These are phyloP conservation scores for Vitis hybrid DNA, from an alignment of 177 flowering plant species.

Conservation along the genomic window DNA sequence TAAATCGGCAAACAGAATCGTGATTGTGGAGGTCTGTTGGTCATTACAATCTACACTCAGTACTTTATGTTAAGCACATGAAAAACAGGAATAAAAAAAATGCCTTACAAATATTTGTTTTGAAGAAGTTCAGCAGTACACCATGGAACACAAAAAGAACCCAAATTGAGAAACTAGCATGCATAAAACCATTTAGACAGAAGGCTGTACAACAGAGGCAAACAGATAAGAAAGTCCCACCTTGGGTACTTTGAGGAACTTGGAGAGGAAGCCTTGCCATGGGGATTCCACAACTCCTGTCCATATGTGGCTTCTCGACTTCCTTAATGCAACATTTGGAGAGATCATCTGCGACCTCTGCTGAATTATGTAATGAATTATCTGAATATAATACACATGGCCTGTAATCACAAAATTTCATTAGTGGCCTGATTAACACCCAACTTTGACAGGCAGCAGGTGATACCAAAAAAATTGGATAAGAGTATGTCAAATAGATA, in stretches of 20 bases:
- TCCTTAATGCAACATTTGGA: conserved; percentile 76
- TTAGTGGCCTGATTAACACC: not conserved
- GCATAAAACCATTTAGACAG: too few species aligned
- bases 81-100: too few species aligned
- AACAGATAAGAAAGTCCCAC: conserved; percentile 21
- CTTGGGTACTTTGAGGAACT: conserved; percentile 68
- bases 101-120: too few species aligned
- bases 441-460: not conserved
- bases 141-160: too few species aligned
- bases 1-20: too few species aligned
- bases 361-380: conserved; percentile 43
- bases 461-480: not conserved
- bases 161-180: too few species aligned
- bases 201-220: too few species aligned
- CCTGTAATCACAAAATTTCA: conserved; percentile 38
- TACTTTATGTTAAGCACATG: too few species aligned
- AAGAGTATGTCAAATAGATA: not conserved
- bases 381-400: conserved; percentile 75
- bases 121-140: too few species aligned
- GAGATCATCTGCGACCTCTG: conserved; percentile 57
- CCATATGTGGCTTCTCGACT: conserved; percentile 49
- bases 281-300: conserved; percentile 54
- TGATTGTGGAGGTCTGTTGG: too few species aligned
- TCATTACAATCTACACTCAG: too few species aligned
- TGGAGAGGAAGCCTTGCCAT: conserved; percentile 71